Evolutionary conservation across 768 basidiomycete species (phyloP), one percentile per base, ranked within the genome.

Genomic region (Rhizopogon vesiculosus): DNA sequence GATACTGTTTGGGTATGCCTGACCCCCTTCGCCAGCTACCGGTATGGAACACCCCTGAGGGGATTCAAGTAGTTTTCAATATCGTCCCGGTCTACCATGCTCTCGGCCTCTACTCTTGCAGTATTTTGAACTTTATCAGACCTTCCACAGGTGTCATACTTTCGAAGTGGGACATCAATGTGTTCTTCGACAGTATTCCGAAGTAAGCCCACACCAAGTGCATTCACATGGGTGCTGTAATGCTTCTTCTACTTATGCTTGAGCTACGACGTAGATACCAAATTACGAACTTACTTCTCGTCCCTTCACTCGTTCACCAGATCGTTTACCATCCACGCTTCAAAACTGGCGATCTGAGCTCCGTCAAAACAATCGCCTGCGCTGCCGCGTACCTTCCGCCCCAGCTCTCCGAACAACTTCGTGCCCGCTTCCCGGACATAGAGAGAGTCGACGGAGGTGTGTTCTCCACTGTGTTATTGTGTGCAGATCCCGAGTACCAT

Each of bases 341-440:
- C 2, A 69, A 69, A 7, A 73, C 74, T 16, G 69, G 71, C 10
- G 81, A 85, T 59, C 66, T 86, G 15, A 79, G 74, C 62, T 77
- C 77, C 0, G 58, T 87, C 0, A 57, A 61, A 2, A 1, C 28
- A 5, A 55, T 81, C 10, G 66, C 59, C 4, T 74, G 75, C 55
- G 85, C 84, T 7, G 86, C 81, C 0, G 84, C 85, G 1, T 82
- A 84, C 59, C 76, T 86, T 18, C 81, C 86, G 1, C 75, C 77
- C 0, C 71, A 78, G 38, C 69, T 88, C 2, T 69, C 66, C 0
- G 60, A 62, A 5, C 76, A 75, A 42, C 57, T 83, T 12, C 56
- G 3, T 56, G 59, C 12, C 50, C 78, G 33, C 2, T 38, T 75
- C 7, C 66, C 76, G 0, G 59, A 61, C 42, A 62, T 68, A 2